Evolutionary conservation across 2,329 filamentous ascomycete genomes (phyloP).

Genomic region (Penicillium rolfsii): DNA sequence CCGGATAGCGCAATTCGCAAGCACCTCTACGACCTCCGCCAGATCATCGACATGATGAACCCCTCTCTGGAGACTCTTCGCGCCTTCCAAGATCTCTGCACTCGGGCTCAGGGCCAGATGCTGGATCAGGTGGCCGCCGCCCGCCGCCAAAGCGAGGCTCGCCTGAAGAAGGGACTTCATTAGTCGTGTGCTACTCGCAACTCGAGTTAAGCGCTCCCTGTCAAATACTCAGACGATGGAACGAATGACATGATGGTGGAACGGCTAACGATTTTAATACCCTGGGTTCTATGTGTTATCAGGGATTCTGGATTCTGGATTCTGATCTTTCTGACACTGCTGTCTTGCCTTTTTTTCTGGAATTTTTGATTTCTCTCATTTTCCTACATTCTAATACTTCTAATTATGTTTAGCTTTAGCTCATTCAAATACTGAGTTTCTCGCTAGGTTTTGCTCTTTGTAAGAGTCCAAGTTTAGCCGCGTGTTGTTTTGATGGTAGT

Average conservation of each 20-base stretch:
- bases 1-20: constrained; percentile 55
- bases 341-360: background rate
- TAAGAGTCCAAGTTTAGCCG: background rate
- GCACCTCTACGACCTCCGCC: constrained; percentile 53
- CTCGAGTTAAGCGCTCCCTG: background rate
- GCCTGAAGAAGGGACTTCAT: background rate
- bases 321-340: background rate
- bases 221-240: background rate
- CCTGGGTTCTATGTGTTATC: background rate
- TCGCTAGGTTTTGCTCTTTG: background rate
- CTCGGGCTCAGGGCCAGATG: constrained; percentile 39
- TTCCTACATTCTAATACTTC: background rate
- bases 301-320: background rate
- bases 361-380: background rate
- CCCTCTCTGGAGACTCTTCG: constrained; percentile 44
- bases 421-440: background rate
- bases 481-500: background rate
- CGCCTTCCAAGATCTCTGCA: constrained; percentile 45
- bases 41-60: constrained; percentile 56
- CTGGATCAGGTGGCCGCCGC: constrained; percentile 23
- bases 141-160: constrained; percentile 5
- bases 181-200: background rate
- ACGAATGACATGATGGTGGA: background rate
- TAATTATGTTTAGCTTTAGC: background rate
- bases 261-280: background rate